Evolutionary conservation across 495 filamentous ascomycete genomes (phyloP), one percentile per base, ranked within the genome.

Genomic region (Aspergillus ostianus): DNA sequence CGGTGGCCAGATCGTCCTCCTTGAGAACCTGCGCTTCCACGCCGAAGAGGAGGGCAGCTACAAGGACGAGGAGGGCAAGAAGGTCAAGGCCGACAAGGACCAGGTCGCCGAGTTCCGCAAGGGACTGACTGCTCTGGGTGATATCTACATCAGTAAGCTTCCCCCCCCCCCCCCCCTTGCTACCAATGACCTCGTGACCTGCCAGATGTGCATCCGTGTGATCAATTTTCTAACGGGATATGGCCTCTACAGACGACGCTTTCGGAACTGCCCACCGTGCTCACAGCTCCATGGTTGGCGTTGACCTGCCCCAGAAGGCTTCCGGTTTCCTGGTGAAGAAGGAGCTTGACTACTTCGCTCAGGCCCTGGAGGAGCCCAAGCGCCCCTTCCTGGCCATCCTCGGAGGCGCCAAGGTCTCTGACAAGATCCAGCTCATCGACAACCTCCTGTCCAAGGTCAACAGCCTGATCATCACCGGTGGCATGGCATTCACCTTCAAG

Each of bases 401-500:
- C 5, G 94, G 94, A 62, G 94, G 94, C 61, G 90, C 95, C 67
- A 99, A 99, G 85, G 91, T 99, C 48, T 94, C 91, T 36, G 94
- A 99, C 81, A 99, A 99, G 86, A 98, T 99, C 79, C 90, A 96
- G 83, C 85, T 99, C 59, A 98, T 99, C 71, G 93, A 99, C 79
- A 99, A 98, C 83, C 82, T 99, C 52, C 87, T 99, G 51, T 87
- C 90, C 72, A 99, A 99, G 84, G 90, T 99, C 66, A 83, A 99
- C 83, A 93, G 86, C 74, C 85, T 99, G 64, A 89, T 98, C 76
- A 90, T 99, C 80, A 96, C 93, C 70, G 94, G 94, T 64, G 94
- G 88, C 63, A 99, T 99, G 94, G 92, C 94, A 29, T 99, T 97
- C 85, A 99, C 94, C 61, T 98, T 99, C 86, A 98, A 98, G 87